phyloP scores from a whole-genome alignment of 306 rosid genomes.

The Gastrolobium villosum region DNA sequence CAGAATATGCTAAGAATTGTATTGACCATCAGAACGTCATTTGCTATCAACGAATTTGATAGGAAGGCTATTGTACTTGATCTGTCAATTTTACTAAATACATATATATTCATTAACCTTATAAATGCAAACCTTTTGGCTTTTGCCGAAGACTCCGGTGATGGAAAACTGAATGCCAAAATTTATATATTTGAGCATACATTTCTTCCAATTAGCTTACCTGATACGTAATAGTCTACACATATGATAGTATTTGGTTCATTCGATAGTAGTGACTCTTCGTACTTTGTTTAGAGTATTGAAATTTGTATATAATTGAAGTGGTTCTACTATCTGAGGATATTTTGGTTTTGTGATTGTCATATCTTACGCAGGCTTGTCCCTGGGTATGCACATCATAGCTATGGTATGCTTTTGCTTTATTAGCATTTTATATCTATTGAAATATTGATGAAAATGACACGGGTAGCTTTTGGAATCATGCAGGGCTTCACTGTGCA shows the following conservation, averaged over 20 bases:
- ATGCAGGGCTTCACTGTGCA: conserved; percentile 95
- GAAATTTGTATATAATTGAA: conserved; percentile 38
- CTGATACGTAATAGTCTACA: conserved; percentile 28
- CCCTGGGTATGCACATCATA: conserved; percentile 83
- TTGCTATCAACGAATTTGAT: conserved; percentile 27
- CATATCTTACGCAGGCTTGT: conserved; percentile 71
- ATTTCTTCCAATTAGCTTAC: conserved; percentile 38
- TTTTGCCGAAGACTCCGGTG: neutral
- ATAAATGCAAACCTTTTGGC: neutral
- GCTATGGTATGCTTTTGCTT: conserved; percentile 73
- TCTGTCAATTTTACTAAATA: neutral
- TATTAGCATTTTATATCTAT: conserved; percentile 37
- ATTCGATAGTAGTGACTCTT: conserved; percentile 19
- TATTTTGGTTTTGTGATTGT: conserved; percentile 44
- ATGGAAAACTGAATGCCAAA: conserved; percentile 36
- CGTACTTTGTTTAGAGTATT: conserved; percentile 33
- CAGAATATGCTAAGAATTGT: conserved; percentile 33
- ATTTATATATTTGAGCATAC: conserved; percentile 37
- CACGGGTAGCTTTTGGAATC: conserved; percentile 42
- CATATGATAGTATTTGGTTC: conserved; percentile 29
- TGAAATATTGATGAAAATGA: conserved; percentile 44
- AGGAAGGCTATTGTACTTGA: conserved; percentile 30
- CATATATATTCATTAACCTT: neutral
- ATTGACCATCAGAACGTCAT: conserved; percentile 36
- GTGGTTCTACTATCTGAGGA: conserved; percentile 33